Base-by-base conservation (phyloP, 2,329 filamentous ascomycete species). In the Pestalotiopsis sp. region DNA sequence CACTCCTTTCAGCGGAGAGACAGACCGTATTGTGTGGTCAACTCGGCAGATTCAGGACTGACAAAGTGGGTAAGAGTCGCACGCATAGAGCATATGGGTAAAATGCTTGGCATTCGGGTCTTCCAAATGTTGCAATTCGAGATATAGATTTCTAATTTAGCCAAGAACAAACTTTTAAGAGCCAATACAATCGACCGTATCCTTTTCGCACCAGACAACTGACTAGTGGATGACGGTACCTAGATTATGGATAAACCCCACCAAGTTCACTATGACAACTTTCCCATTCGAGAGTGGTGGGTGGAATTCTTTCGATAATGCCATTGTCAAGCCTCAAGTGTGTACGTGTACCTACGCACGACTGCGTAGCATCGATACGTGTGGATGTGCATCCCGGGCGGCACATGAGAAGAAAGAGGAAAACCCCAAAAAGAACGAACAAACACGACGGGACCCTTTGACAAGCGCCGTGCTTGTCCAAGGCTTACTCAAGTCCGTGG, bases 401-500 rank as follows among this genome's bases (percentile, higher is more conserved):
- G 20, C 44, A 52, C 44, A 52, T 22, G 44, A 20, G 17, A 44
- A 44, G 6, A 17, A 44, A 44, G 17, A 44, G 17, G 1, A 52
- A 52, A 10, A 52, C 17, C 20, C 20, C 9, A 17, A 17, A 52
- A 52, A 52, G 44, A 17, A 17, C 17, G 17, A 17, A 52, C 9
- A 20, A 20, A 17, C 44, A 52, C 44, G 44, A 58, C 22, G 26
- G 20, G 56, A 58, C 22, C 56, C 22, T 11, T 26, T n/a, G 22
- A 58, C 22, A 58, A 58, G 56, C 26, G 26, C 56, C 30, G 56
- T 58, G 26, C 56, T 58, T 58, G 20, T n/a, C 20, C 56, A 26
- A 35, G 60, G 20, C 17, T 40, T 48, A 14, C 44, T 58, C 38
- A 26, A 17, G 52, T 56, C 63, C 63, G 66, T 62, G 48, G 63